Conservation (phyloP, 306 rosid species). For the Trifolium repens region DNA sequence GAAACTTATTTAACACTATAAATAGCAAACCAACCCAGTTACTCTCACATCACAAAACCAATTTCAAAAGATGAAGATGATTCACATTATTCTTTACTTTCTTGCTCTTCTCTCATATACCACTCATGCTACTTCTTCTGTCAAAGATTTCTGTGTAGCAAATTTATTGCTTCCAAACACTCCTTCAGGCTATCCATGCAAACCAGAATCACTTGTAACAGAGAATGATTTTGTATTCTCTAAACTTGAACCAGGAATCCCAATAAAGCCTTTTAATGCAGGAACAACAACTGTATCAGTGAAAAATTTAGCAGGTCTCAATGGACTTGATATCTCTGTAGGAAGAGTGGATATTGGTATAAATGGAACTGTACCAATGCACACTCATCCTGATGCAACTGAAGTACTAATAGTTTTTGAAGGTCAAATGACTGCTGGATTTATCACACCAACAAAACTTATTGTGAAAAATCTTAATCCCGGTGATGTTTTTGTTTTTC, state of each 20-base stretch:
- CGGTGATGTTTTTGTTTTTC: neutral
- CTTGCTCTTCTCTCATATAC: neutral
- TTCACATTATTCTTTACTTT: neutral
- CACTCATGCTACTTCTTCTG: neutral
- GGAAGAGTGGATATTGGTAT: neutral
- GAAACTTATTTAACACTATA: no score
- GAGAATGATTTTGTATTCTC: neutral
- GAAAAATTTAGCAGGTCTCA: neutral
- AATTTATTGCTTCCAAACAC: neutral
- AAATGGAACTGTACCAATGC: neutral
- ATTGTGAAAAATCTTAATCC: neutral
- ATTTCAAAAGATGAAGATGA: neutral
- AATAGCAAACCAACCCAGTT: neutral
- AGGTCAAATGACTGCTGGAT: neutral
- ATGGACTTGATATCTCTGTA: neutral
- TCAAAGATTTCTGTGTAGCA: slow-evolving; percentile 21
- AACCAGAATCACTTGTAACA: neutral
- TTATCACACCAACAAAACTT: neutral
- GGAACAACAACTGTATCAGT: neutral
- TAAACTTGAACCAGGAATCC: neutral
- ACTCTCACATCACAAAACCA: neutral
- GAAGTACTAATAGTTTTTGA: neutral
- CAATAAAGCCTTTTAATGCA: neutral
- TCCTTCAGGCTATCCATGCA: slow-evolving; percentile 35
- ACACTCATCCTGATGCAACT: neutral